Evolutionary conservation across 148 eudicot species (phyloP), one percentile per base, ranked within the genome.

Genomic region (Talinum fruticosum): DNA sequence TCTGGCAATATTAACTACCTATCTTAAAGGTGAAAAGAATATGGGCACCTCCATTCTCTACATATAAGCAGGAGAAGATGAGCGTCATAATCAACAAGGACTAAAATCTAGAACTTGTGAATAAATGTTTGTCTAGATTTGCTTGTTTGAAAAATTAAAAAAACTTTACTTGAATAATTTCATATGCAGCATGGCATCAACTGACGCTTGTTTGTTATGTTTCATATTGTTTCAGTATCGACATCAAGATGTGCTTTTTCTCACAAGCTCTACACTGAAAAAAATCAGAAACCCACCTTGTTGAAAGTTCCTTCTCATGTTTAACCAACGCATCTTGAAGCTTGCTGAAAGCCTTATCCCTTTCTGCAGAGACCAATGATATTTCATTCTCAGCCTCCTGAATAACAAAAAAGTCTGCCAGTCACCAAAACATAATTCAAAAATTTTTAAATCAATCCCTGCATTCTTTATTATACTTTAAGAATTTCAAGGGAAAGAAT

Each of bases 361-460:
- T 91, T 84, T 93, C 98, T 4, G 87, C 80, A 79, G 95, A 80
- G 72, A 84, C 69, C 69, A 75, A 83, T 38, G 81, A 41, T 69
- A 96, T 84, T 85, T 96, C 99, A 77, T 83, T 90, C 86, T 96
- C 99, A 73, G 91, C 97, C 82, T 96, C 99, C 99, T 96, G 79
- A 75, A 82, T 38, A 66, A 76, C 29, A 44, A 77, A 78, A 78
- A 4, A 76, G 66, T 26, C 16, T 3, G 38, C 57, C 75, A 66
- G 33, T 86, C 44, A 84, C 61, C 75, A 74, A 73, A 74, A 47
- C 61, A 79, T 38, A 74, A 28, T 71, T 75, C 62, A 54, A 62
- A n/a, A 33, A 41, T 38, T 69, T 66, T 78, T 36, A 26, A 16
- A 73, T 66, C 21, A 49, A 78, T 5, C 36, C 49, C 38, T 66